A percentile compares a stretch with the other conserved stretches of the same genome.
These are phyloP conservation scores for Grosmannia clavigera DNA, from an alignment of 2,329 filamentous ascomycete species.

Conservation along the genomic window DNA sequence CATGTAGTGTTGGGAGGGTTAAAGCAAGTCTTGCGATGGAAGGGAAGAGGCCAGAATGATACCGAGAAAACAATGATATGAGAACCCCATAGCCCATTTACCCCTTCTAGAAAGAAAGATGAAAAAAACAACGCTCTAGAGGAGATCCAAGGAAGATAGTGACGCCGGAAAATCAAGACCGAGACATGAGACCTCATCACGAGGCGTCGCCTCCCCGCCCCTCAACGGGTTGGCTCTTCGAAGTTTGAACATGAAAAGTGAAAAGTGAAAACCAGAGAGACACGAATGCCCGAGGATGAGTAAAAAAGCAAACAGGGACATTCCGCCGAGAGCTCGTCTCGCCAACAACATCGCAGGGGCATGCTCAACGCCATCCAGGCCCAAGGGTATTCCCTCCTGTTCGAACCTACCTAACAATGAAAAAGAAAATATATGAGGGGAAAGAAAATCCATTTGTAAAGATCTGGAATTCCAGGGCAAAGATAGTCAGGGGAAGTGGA, in stretches of 20 bases:
- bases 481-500: neutral
- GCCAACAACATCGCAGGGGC: neutral
- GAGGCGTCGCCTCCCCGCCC: neutral
- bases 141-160: neutral
- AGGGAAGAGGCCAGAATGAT: neutral
- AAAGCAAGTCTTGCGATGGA: neutral
- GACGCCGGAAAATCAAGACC: neutral
- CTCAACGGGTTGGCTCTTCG: neutral
- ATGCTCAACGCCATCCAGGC: conserved; percentile 7
- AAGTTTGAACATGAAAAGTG: neutral
- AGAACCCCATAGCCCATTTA: neutral
- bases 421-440: neutral
- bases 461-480: neutral
- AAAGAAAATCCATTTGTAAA: neutral
- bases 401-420: neutral
- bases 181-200: neutral
- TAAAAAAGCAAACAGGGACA: neutral
- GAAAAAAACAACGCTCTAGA: neutral
- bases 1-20: neutral
- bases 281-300: neutral
- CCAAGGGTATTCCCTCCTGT: neutral
- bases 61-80: neutral
- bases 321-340: neutral
- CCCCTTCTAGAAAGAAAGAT: conserved; percentile 1
- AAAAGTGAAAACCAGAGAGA: neutral